These are phyloP conservation scores for Torulaspora pretoriensis DNA, from an alignment of 1,139 yeast genomes.

Conservation along the genomic window DNA sequence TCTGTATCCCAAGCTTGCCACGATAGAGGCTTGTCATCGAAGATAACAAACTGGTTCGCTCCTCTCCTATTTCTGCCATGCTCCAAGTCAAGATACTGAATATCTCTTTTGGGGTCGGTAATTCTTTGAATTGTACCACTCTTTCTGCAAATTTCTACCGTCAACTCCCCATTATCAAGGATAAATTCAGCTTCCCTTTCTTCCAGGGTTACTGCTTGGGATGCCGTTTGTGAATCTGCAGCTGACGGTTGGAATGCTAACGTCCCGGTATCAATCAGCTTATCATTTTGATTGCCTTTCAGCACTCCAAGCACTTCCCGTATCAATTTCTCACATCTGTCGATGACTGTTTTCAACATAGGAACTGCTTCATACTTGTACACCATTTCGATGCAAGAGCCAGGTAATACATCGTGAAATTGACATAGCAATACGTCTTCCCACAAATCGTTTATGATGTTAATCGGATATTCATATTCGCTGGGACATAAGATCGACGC, in stretches of 20 bases:
- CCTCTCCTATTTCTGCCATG: slow-evolving; percentile 49
- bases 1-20: slow-evolving; percentile 99
- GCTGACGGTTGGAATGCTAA: slow-evolving; percentile 1
- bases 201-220: slow-evolving; percentile 3
- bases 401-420: slow-evolving; percentile 95
- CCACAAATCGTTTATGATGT: slow-evolving; percentile 70
- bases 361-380: slow-evolving; percentile 89
- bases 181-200: slow-evolving; percentile 17
- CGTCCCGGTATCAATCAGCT: not conserved
- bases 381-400: slow-evolving; percentile 92
- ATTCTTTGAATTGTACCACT: slow-evolving; percentile 66
- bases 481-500: slow-evolving; percentile 51
- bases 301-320: slow-evolving; percentile 48
- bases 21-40: slow-evolving; percentile 83
- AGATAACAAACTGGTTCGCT: slow-evolving; percentile 74
- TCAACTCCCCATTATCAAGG: slow-evolving; percentile 58
- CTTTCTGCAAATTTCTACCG: slow-evolving; percentile 51
- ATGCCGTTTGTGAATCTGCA: not conserved
- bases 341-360: slow-evolving; percentile 57
- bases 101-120: slow-evolving; percentile 52
- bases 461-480: slow-evolving; percentile 64
- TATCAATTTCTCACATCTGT: slow-evolving; percentile 50
- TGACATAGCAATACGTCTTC: slow-evolving; percentile 85
- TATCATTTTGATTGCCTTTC: slow-evolving; percentile 8
- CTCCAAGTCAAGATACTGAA: slow-evolving; percentile 64